Percentiles rank a stretch among this genome's conserved stretches.
phyloP scores from a whole-genome alignment of 352 stramenopile genomes.

The Phytopythium litorale region DNA sequence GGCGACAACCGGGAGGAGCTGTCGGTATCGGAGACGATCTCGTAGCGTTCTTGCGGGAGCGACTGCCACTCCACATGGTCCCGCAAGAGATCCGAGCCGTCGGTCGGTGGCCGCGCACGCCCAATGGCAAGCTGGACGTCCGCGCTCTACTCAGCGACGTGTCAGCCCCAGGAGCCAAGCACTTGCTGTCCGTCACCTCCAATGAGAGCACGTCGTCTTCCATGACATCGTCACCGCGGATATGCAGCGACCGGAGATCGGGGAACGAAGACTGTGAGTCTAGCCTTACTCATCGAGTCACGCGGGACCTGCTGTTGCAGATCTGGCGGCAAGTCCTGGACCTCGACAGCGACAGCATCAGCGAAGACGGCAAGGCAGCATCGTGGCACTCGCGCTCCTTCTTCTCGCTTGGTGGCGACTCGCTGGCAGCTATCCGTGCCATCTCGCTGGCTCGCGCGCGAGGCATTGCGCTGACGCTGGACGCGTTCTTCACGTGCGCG shows the following conservation, averaged over 20 bases:
- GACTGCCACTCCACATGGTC: conserved; percentile 66
- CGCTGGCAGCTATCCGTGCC: conserved; percentile 56
- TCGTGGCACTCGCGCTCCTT: conserved; percentile 34
- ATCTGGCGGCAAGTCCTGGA: conserved; percentile 48
- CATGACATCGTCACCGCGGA: background rate
- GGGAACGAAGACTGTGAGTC: background rate
- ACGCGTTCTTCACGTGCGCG: conserved; percentile 38
- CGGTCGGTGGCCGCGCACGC: conserved; percentile 45
- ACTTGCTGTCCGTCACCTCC: background rate
- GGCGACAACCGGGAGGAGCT: background rate
- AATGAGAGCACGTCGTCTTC: background rate
- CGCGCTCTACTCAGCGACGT: conserved; percentile 21
- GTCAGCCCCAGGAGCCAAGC: background rate
- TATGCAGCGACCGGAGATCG: background rate
- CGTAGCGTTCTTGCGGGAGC: conserved; percentile 17
- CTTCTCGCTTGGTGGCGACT: conserved; percentile 69
- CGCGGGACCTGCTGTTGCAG: conserved; percentile 35
- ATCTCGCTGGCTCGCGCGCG: conserved; percentile 51
- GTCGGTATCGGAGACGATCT: conserved; percentile 16
- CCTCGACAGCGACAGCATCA: conserved; percentile 20
- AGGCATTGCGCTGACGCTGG: conserved; percentile 35
- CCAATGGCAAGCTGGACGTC: conserved; percentile 73
- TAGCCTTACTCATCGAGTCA: conserved; percentile 21
- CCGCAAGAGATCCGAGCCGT: conserved; percentile 43
- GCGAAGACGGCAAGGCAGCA: background rate